These are phyloP conservation scores for Aspergillus sp. DNA, from an alignment of 2,329 filamentous ascomycete genomes.

Conservation along the genomic window DNA sequence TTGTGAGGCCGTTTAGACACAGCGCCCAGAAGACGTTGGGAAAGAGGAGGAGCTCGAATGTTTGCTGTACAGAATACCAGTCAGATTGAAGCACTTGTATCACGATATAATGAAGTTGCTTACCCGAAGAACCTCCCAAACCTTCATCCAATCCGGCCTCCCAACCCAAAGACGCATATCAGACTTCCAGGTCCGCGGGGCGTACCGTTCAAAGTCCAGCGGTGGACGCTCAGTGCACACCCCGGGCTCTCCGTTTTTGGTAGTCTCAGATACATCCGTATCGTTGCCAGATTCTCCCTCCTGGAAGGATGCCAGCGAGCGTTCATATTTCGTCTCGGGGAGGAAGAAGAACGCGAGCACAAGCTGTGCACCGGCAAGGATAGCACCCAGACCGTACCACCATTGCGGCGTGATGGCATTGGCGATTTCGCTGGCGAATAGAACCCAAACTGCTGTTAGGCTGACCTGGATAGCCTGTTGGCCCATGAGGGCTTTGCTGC, in stretches of 20 bases:
- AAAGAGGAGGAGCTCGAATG: conserved; percentile 36
- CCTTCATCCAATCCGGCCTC: conserved; percentile 38
- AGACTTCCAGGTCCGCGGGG: conserved; percentile 34
- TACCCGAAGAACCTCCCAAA: conserved; percentile 22
- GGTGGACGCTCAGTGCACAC: conserved; percentile 19
- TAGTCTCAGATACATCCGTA: neutral
- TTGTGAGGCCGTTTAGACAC: conserved; percentile 39
- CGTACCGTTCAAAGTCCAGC: conserved; percentile 39
- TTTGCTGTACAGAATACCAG: conserved; percentile 23
- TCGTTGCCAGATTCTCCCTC: conserved; percentile 23
- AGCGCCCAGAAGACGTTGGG: conserved; percentile 47
- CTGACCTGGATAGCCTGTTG: conserved; percentile 44
- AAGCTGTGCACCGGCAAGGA: conserved; percentile 33
- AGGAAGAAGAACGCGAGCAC: conserved; percentile 41
- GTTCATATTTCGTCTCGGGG: conserved; percentile 46
- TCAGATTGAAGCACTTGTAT: neutral
- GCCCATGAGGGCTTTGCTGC: conserved; percentile 41
- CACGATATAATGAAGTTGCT: neutral
- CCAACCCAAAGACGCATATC: conserved; percentile 44
- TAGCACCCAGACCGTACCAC: conserved; percentile 47
- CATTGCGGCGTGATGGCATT: conserved; percentile 41
- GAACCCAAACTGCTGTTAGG: conserved; percentile 36
- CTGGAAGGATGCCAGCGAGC: conserved; percentile 39
- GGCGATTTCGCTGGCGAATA: conserved; percentile 46
- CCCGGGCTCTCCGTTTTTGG: neutral